These are phyloP conservation scores for Penicillium macrosclerotiorum DNA, from an alignment of 495 filamentous ascomycete genomes.

Conservation along the genomic window DNA sequence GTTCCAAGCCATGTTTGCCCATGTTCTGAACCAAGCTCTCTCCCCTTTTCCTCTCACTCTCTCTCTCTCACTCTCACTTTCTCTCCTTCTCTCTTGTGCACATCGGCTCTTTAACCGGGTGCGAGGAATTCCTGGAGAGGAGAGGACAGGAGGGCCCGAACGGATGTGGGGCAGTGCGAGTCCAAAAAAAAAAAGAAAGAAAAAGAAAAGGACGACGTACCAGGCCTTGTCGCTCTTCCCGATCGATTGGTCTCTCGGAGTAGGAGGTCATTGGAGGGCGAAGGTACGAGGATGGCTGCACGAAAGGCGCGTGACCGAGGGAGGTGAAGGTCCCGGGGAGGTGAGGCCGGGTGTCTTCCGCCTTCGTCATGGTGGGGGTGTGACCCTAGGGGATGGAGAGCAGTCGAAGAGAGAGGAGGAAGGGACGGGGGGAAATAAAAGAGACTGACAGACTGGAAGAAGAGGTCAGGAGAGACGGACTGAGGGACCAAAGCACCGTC, in stretches of 20 bases:
- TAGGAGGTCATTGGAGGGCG: constrained; percentile 64
- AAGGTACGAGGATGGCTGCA: constrained; percentile 85
- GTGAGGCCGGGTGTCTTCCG: constrained; percentile 26
- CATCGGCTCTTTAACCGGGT: too few relatives aligned
- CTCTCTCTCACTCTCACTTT: not conserved
- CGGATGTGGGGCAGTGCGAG: too few relatives aligned
- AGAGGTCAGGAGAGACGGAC: not conserved
- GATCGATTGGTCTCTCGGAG: constrained; percentile 72
- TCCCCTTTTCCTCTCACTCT: not conserved
- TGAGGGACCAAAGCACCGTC: too few relatives aligned
- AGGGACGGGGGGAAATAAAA: not conserved
- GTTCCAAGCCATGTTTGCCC: constrained; percentile 5
- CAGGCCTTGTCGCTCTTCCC: constrained; percentile 89
- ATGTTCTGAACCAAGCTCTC: not conserved
- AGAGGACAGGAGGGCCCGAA: not conserved
- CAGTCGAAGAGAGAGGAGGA: not conserved
- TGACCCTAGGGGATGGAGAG: too few relatives aligned
- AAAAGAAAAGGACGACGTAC: constrained; percentile 53
- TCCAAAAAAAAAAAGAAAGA: too few relatives aligned
- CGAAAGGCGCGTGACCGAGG: constrained; percentile 56
- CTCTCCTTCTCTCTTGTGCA: constrained; percentile 2
- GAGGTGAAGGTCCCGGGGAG: constrained; percentile 22
- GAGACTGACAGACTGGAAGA: not conserved
- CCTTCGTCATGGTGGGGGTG: constrained; percentile 23
- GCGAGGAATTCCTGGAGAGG: constrained; percentile 2